phyloP scores from a whole-genome alignment of 2,329 filamentous ascomycete genomes.

The Aspergillus caelatus region DNA sequence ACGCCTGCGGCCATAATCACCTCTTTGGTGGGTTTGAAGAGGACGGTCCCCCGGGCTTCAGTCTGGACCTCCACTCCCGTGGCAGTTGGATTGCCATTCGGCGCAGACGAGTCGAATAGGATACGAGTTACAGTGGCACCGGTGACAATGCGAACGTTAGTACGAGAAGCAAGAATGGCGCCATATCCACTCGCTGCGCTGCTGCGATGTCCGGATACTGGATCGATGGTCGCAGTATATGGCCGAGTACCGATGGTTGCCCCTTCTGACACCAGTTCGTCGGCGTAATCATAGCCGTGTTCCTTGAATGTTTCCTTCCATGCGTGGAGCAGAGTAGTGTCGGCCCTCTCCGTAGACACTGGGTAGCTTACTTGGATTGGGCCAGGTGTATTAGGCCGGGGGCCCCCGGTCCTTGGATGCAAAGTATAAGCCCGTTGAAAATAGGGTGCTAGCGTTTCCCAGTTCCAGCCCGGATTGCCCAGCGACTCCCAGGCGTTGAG shows the following conservation, averaged over 20 bases:
- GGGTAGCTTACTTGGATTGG: neutral
- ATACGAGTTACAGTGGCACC: conserved; percentile 19
- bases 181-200: conserved; percentile 4
- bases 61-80: conserved; percentile 23
- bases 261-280: neutral
- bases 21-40: conserved; percentile 48
- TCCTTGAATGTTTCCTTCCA: neutral
- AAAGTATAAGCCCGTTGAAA: conserved; percentile 49
- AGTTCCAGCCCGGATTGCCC: conserved; percentile 51
- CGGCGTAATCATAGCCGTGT: neutral
- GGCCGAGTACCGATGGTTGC: neutral
- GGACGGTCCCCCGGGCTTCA: conserved; percentile 29
- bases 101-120: conserved; percentile 6
- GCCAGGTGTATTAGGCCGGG: neutral
- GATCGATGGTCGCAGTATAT: neutral
- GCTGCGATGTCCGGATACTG: neutral
- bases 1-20: conserved; percentile 64
- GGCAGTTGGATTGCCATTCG: conserved; percentile 1
- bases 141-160: conserved; percentile 13
- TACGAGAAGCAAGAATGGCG: conserved; percentile 14
- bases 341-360: neutral
- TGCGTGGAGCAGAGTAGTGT: neutral
- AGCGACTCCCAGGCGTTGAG: conserved; percentile 51
- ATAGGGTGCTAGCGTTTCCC: conserved; percentile 51
- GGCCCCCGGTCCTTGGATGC: conserved; percentile 9